Base-by-base conservation (phyloP, 2,329 filamentous ascomycete genomes). In the Ceratocystiopsis minuta region DNA sequence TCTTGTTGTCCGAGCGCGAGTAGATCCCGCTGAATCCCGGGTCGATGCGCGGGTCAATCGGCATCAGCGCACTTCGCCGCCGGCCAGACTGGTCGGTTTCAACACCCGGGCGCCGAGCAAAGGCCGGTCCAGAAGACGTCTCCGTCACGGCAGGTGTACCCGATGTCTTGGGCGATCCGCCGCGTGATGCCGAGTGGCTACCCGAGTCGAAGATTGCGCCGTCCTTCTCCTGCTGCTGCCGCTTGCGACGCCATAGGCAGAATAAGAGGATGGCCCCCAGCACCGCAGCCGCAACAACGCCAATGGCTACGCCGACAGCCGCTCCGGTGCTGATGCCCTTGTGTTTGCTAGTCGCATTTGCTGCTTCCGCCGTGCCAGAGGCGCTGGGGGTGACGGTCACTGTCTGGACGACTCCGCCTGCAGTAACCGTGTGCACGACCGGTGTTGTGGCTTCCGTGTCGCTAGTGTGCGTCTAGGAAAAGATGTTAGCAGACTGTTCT, bases 11-110 rank as follows among this genome's bases (percentile, higher is more conserved):
- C 37, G 59, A 59, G 16, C 68, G 63, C 36, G 61, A 59, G 53
- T 77, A 78, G 13, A 76, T 59, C 16, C 67, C 68, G 33, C 66
- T 63, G 38, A 69, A 65, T 46, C 70, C 75, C 0, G 74, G 74
- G 50, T 78, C 70, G 60, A 78, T 68, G 37, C 75, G 65, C 31
- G 75, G 75, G 52, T 79, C 75, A 42, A 76, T 66, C 10, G 71
- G 68, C 62, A 71, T 66, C 41, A 77, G 46, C 17, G 53, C 70
- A 43, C 67, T 66, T 43, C 70, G 66, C 35, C 64, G 61, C 7
- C 59, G 60, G 3, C 63, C 62, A 14, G 50, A 52, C 37, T 54
- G 53, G 41, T 60, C 57, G 15, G 51, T 54, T 20, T 61, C 60
- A 17, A 41, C 45, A 17, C 33, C 46, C 15, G 16, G 24, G 14